Percentiles rank a stretch among this genome's conserved stretches.
Evolutionary conservation across 805 yeast species (phyloP).

Genomic region (Metschnikowia cubensis): DNA sequence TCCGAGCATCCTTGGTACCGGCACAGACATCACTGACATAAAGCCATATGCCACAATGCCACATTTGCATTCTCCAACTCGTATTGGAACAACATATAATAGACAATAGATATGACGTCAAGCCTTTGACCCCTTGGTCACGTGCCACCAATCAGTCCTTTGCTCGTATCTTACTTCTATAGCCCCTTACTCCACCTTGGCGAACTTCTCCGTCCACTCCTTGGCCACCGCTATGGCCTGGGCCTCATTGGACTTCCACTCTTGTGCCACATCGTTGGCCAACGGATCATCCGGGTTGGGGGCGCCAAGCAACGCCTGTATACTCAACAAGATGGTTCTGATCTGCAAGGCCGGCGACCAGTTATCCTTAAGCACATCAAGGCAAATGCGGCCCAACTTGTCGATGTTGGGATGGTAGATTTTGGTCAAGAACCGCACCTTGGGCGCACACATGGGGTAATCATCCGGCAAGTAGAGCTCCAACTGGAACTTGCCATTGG

Average conservation of each 20-base stretch:
- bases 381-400: slow-evolving; percentile 88
- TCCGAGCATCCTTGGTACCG: too few species aligned
- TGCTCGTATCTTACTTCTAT: neutral
- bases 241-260: slow-evolving; percentile 85
- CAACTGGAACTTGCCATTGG: slow-evolving; percentile 69
- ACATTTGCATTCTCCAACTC: too few species aligned
- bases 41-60: too few species aligned
- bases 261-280: slow-evolving; percentile 96
- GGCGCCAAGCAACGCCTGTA: slow-evolving; percentile 90
- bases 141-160: too few species aligned
- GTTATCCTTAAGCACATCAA: slow-evolving; percentile 89
- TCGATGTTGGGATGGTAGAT: slow-evolving; percentile 97
- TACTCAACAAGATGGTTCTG: slow-evolving; percentile 82
- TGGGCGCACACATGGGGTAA: slow-evolving; percentile 97
- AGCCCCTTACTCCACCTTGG: slow-evolving; percentile 22
- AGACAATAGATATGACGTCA: too few species aligned
- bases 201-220: slow-evolving; percentile 68
- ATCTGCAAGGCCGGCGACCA: slow-evolving; percentile 99
- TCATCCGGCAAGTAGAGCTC: slow-evolving; percentile 93
- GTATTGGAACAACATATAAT: too few species aligned
- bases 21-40: too few species aligned
- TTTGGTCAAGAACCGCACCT: slow-evolving; percentile 87
- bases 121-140: too few species aligned
- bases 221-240: slow-evolving; percentile 77
- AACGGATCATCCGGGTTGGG: slow-evolving; percentile 98